Conservation (phyloP, 306 rosid species). For the Dalbergia oliveri region DNA sequence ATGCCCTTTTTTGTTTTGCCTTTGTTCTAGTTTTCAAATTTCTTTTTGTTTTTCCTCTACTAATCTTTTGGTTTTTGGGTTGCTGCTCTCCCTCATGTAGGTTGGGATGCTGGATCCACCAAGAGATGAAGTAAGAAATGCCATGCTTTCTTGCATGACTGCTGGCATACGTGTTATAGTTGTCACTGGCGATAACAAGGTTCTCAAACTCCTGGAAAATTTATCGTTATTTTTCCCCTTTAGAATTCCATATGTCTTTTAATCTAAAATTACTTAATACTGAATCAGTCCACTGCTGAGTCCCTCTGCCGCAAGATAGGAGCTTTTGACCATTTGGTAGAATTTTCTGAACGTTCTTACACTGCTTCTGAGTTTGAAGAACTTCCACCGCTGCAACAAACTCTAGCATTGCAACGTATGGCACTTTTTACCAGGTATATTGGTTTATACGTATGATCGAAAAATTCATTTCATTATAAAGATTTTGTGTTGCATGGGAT, state of each 20-base stretch:
- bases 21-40: conserved; percentile 12
- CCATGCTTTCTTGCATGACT: conserved; percentile 93
- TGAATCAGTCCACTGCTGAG: conserved; percentile 92
- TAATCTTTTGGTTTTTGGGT: conserved; percentile 16
- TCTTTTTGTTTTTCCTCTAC: neutral
- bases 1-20: conserved; percentile 15
- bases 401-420: conserved; percentile 93
- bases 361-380: conserved; percentile 98
- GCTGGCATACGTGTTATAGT: conserved; percentile 99
- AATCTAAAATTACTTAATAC: conserved; percentile 47
- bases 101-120: conserved; percentile 99
- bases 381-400: conserved; percentile 85
- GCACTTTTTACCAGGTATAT: conserved; percentile 85
- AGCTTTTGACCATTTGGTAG: conserved; percentile 83
- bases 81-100: conserved; percentile 54
- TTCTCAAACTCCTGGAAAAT: conserved; percentile 44
- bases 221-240: conserved; percentile 35
- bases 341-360: conserved; percentile 83
- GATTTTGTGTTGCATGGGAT: conserved; percentile 24
- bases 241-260: conserved; percentile 28
- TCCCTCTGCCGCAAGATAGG: conserved; percentile 97
- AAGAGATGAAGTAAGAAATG: conserved; percentile 94
- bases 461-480: conserved; percentile 31
- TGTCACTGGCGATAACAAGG: conserved; percentile 99
- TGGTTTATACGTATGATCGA: conserved; percentile 24